Base-by-base conservation (phyloP, 1,284 basidiomycete genomes). In the Cutaneotrichosporon sp. region DNA sequence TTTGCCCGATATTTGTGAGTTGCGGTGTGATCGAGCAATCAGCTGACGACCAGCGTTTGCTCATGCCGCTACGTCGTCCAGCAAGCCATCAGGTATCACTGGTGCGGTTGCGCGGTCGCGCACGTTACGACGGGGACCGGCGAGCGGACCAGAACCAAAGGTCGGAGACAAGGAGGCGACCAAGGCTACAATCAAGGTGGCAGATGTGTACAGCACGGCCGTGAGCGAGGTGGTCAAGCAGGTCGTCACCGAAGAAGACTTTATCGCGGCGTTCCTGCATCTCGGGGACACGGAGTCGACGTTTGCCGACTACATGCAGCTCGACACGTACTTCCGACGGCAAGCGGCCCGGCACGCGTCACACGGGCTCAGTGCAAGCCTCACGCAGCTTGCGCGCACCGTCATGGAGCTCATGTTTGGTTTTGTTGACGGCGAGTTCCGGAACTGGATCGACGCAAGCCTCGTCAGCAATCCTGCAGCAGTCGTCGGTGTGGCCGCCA, bases 381-480 rank as follows among this genome's bases (percentile, higher is more conserved):
- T 90, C 18, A 70, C 80, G 54, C 92, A 92, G 74, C 81, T 96
- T 10, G 81, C 91, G 22, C 83, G 88, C 21, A 84, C 84, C 7
- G 90, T 90, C 17, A 84, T 97, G 85, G 93, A 97, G 61, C 77
- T 96, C 45, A 91, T 97, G 54, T 98, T 97, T 72, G 90, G 91
- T 8, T 97, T 94, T 76, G 76, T 98, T 17, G 85, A 87, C 4
- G 78, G 80, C 1, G 91, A 96, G 68, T 63, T 96, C 56, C 90
- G 90, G 73, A 74, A 79, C 8, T 97, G 90, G 86, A 78, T 91
- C 13, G 92, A 97, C 61, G 79, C 76, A 15, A 86, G 87, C 1
- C 70, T 93, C 13, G 21, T 40, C 20, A 47, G 21, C 9, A 50
- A 50, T 22, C 40, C 49, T 8, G 37, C 46, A 63, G 87, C 92